Conservation (phyloP, 768 basidiomycete genomes). For the Mycena chlorophos region DNA sequence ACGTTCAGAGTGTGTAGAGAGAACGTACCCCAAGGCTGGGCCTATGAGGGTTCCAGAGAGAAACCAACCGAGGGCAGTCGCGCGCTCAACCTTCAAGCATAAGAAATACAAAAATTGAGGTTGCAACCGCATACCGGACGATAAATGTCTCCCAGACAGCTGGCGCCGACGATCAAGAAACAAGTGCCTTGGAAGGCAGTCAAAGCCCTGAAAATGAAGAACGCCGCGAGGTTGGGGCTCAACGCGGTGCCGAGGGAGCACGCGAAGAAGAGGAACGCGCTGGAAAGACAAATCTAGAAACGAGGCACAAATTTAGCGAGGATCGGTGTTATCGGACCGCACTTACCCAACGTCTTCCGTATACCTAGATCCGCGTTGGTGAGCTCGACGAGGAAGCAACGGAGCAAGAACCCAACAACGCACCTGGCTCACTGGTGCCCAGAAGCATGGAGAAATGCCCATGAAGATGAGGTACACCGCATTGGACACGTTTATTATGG, state of each 20-base stretch:
- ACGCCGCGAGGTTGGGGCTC: conserved; percentile 21
- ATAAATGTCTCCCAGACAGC: conserved; percentile 21
- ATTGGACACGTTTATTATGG: conserved; percentile 18
- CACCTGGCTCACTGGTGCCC: conserved; percentile 21
- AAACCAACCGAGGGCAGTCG: conserved; percentile 21
- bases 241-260: conserved; percentile 23
- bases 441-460: conserved; percentile 21
- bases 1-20: too few species aligned
- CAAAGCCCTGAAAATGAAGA: conserved; percentile 20
- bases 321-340: too few species aligned
- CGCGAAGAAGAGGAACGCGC: conserved; percentile 16
- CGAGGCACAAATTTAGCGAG: not conserved
- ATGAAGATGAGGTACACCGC: conserved; percentile 21
- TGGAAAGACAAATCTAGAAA: conserved; percentile 18
- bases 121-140: conserved; percentile 7
- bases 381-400: too few species aligned
- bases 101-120: too few species aligned
- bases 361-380: conserved; percentile 7
- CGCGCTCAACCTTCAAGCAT: conserved; percentile 13
- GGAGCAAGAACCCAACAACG: too few species aligned
- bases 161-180: conserved; percentile 19
- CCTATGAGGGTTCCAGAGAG: conserved; percentile 21
- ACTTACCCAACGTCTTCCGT: conserved; percentile 22
- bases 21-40: conserved; percentile 18
- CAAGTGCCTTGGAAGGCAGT: conserved; percentile 22